phyloP scores from a whole-genome alignment of 768 basidiomycete genomes.

The Tulasnella sp. region DNA sequence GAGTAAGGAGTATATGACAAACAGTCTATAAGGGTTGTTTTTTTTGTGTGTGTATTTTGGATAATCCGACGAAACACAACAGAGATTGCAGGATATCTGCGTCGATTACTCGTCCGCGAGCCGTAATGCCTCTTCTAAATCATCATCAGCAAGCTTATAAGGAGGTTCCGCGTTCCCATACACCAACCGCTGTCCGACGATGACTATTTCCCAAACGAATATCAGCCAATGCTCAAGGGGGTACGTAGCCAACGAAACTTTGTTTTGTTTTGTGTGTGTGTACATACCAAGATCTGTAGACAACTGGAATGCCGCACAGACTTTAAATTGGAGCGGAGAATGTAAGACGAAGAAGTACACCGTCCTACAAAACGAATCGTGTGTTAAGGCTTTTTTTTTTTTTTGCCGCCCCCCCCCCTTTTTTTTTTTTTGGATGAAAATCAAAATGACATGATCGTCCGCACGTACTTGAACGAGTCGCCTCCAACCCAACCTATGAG shows the following conservation, averaged over 20 bases:
- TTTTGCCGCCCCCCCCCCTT: too few relatives aligned
- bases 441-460: too few relatives aligned
- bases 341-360: constrained; percentile 67
- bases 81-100: too few relatives aligned
- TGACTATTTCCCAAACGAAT: constrained; percentile 31
- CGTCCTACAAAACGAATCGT: constrained; percentile 51
- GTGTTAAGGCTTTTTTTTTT: too few relatives aligned
- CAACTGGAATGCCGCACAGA: constrained; percentile 73
- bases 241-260: not conserved
- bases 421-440: too few relatives aligned
- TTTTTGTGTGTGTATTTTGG: too few relatives aligned
- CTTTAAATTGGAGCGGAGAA: constrained; percentile 60
- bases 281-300: constrained; percentile 62
- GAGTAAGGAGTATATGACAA: too few relatives aligned
- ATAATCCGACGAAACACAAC: too few relatives aligned
- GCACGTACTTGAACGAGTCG: constrained; percentile 66
- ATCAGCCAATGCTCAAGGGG: not conserved
- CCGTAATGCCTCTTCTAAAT: constrained; percentile 63
- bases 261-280: constrained; percentile 1
- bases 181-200: constrained; percentile 57
- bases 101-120: constrained; percentile 39
- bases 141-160: constrained; percentile 43
- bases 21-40: too few relatives aligned
- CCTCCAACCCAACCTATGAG: constrained; percentile 75
- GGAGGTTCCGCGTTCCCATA: constrained; percentile 59